A percentile compares a stretch with the other conserved stretches of the same genome.
Evolutionary conservation across 1,284 basidiomycete genomes (phyloP).

Genomic region (Sporisorium iseilematis-ciliati): DNA sequence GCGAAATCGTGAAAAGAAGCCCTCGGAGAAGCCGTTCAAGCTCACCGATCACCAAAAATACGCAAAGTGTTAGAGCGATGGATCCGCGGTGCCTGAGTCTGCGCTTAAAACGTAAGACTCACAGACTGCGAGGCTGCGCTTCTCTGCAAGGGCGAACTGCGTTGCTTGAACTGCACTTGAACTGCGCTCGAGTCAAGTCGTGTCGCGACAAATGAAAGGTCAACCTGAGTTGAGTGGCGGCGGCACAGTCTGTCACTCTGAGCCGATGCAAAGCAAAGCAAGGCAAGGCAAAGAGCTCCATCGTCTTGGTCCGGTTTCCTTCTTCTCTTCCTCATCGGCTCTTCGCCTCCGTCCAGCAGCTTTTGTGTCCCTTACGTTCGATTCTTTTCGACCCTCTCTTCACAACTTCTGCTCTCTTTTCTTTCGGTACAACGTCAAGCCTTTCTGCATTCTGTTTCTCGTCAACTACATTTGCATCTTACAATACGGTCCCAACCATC

Average conservation of each 20-base stretch:
- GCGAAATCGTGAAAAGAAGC: slow-evolving; percentile 1
- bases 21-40: slow-evolving; percentile 8
- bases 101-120: background rate
- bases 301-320: background rate
- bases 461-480: slow-evolving; percentile 38
- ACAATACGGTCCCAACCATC: background rate
- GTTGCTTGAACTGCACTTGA: no score
- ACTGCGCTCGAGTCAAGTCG: background rate
- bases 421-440: slow-evolving; percentile 10
- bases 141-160: slow-evolving; percentile 3
- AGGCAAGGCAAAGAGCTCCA: background rate
- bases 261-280: background rate
- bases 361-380: slow-evolving; percentile 20
- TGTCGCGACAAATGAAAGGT: no score
- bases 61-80: background rate
- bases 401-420: slow-evolving; percentile 21
- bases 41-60: slow-evolving; percentile 14
- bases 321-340: slow-evolving; percentile 33
- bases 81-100: background rate
- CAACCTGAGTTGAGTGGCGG: background rate
- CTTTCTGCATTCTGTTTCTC: slow-evolving; percentile 11
- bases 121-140: slow-evolving; percentile 1
- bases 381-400: slow-evolving; percentile 14
- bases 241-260: background rate
- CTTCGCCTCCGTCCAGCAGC: slow-evolving; percentile 46